Evolutionary conservation across 192 early-diverging fungal genomes (phyloP).

Genomic region (Thamnidium elegans): DNA sequence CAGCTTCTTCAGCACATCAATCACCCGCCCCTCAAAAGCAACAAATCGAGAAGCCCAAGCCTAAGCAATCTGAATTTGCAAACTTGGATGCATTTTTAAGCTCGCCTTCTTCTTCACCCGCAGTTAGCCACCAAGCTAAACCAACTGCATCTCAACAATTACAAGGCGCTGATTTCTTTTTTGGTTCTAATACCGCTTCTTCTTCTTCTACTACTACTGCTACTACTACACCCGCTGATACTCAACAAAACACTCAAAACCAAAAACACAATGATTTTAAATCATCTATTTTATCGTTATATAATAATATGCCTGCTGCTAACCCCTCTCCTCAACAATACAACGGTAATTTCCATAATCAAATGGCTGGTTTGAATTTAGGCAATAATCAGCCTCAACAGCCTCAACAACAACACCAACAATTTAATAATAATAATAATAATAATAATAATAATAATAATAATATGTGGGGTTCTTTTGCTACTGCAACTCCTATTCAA

Average conservation of each 20-base stretch:
- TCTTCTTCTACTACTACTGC: slow-evolving; percentile 13
- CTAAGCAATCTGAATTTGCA: slow-evolving; percentile 22
- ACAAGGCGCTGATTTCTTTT: slow-evolving; percentile 44
- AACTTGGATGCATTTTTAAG: slow-evolving; percentile 31
- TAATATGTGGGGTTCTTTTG: slow-evolving; percentile 5
- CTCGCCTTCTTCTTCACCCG: slow-evolving; percentile 12
- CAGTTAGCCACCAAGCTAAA: background rate
- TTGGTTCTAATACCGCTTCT: slow-evolving; percentile 1
- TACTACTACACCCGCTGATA: background rate
- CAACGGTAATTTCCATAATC: slow-evolving; percentile 20
- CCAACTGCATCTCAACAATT: slow-evolving; percentile 27
- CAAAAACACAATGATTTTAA: slow-evolving; percentile 33
- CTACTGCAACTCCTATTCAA: background rate
- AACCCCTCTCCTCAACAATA: slow-evolving; percentile 3
- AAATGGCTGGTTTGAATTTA: slow-evolving; percentile 25
- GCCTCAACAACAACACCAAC: slow-evolving; percentile 8
- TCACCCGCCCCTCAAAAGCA: slow-evolving; percentile 10
- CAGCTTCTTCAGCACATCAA: background rate
- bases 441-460: background rate
- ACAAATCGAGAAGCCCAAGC: slow-evolving; percentile 5
- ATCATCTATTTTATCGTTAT: slow-evolving; percentile 39
- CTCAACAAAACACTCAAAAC: background rate
- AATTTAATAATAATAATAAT: slow-evolving; percentile 6
- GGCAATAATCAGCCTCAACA: background rate
- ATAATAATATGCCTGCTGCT: slow-evolving; percentile 21